Base-by-base conservation (phyloP, 2,329 filamentous ascomycete genomes). In the Aureobasidium sp. region DNA sequence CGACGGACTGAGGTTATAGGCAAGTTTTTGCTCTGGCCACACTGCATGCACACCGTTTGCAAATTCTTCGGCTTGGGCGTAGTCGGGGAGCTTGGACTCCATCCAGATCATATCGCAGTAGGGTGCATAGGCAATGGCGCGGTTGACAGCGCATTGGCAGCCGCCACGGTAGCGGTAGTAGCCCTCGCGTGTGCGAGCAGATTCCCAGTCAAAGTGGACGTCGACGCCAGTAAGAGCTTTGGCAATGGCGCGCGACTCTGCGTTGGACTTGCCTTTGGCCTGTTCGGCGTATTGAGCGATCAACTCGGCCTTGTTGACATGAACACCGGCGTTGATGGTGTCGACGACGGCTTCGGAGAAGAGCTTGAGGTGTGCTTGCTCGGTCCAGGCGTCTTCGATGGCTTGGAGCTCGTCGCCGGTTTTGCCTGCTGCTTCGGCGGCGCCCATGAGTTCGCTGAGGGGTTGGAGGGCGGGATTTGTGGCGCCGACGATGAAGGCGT, bases 81-180 rank as follows among this genome's bases (percentile, higher is more conserved):
- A 97, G 74, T 97, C 93, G 49, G 94, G 94, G 67, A 96, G 81
- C 79, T 96, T 97, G 79, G 88, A 93, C 84, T 99, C 94, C 94
- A 99, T 99, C 94, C 94, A 99, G 76, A 99, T 96, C 64, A 70
- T 63, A 53, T 70, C 68, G 47, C 66, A 67, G 78, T 95, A 96
- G 2, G 94, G 93, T 0, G 90, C 93, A 72, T 95, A 97, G 6
- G 93, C 91, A 63, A 96, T 79, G 37, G 92, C 93, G 52, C 93
- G 86, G 81, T 94, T 95, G 73, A 97, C 80, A 64, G 92, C 91
- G 74, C 90, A 96, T 75, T 91, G 87, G 71, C 90, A 96, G 63
- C 94, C 94, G 64, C 94, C 94, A 76, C 90, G 83, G 73, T 97
- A 88, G 65, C 94, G 83, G 81, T 96, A 97, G 84, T 88, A 99